Evolutionary conservation across 1,284 basidiomycete species (phyloP).

Genomic region (Cryptococcus maquisensis): DNA sequence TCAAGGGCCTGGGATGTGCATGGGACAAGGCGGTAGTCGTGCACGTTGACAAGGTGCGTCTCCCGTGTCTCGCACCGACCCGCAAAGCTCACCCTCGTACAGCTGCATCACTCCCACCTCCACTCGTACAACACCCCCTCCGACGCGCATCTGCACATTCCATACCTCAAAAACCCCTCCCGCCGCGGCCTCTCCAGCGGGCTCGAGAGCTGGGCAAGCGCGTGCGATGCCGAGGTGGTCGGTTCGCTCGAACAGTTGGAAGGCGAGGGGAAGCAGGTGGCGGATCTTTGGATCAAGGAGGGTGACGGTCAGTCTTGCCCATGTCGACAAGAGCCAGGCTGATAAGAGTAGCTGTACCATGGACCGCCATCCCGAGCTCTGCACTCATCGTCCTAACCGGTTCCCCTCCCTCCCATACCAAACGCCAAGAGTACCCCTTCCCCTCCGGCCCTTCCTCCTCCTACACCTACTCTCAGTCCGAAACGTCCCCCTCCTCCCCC

Average conservation of each 20-base stretch:
- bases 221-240: slow-evolving; percentile 34
- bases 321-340: too few relatives aligned
- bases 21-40: slow-evolving; percentile 32
- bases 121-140: slow-evolving; percentile 7
- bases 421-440: slow-evolving; percentile 21
- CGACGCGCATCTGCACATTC: slow-evolving; percentile 33
- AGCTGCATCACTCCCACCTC: slow-evolving; percentile 41
- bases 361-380: background rate
- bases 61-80: background rate
- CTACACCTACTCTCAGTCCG: background rate
- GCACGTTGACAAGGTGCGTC: slow-evolving; percentile 27
- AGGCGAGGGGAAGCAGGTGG: slow-evolving; percentile 15
- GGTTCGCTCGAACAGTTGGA: slow-evolving; percentile 7
- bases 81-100: background rate
- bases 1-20: slow-evolving; percentile 39
- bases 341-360: too few relatives aligned
- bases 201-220: slow-evolving; percentile 30
- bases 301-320: slow-evolving; percentile 15
- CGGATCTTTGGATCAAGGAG: slow-evolving; percentile 16
- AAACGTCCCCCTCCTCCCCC: slow-evolving; percentile 6
- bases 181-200: slow-evolving; percentile 20
- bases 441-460: slow-evolving; percentile 15
- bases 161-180: slow-evolving; percentile 28
- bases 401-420: slow-evolving; percentile 12
- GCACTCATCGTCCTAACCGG: slow-evolving; percentile 38